Percentiles rank a stretch among this genome's conserved stretches.
These are phyloP conservation scores for Cyberlindnera meyerae DNA, from an alignment of 805 yeast species.

Conservation along the genomic window DNA sequence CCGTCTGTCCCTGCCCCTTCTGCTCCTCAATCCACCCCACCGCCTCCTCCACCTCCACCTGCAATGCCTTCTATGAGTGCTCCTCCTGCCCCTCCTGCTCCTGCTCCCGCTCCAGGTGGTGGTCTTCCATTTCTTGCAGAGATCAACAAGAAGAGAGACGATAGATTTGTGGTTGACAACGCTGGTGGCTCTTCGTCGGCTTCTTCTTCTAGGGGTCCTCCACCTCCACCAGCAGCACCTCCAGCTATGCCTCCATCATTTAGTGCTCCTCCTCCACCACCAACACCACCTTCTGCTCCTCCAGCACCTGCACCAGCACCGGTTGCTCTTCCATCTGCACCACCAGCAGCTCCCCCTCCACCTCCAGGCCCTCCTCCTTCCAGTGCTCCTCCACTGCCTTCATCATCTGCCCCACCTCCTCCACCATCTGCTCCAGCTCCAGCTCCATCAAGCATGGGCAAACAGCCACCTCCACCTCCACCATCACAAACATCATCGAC, in stretches of 20 bases:
- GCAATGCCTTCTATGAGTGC: constrained; percentile 17
- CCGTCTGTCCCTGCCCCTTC: too few relatives aligned
- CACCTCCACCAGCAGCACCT: constrained; percentile 24
- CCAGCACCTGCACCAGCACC: constrained; percentile 19
- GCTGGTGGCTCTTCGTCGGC: constrained; percentile 11
- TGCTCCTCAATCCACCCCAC: constrained; percentile 11
- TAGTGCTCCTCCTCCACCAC: constrained; percentile 1
- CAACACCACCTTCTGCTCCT: constrained; percentile 18
- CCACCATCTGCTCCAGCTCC: constrained; percentile 14
- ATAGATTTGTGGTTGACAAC: constrained; percentile 37
- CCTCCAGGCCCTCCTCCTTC: constrained; percentile 9
- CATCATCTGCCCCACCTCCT: constrained; percentile 17
- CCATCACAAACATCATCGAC: constrained; percentile 14
- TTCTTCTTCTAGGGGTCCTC: too few relatives aligned
- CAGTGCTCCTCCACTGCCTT: constrained; percentile 20
- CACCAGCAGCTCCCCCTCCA: too few relatives aligned
- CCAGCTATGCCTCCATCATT: constrained; percentile 13
- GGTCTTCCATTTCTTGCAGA: constrained; percentile 45
- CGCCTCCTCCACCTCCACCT: constrained; percentile 23
- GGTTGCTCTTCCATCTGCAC: constrained; percentile 13
- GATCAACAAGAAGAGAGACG: constrained; percentile 44
- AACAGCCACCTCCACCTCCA: constrained; percentile 22
- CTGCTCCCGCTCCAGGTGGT: constrained; percentile 26
- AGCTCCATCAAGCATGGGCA: background rate
- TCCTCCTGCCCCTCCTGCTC: constrained; percentile 19